Conservation (phyloP, 345 rosid species). For the Eutrema heterophyllum region DNA sequence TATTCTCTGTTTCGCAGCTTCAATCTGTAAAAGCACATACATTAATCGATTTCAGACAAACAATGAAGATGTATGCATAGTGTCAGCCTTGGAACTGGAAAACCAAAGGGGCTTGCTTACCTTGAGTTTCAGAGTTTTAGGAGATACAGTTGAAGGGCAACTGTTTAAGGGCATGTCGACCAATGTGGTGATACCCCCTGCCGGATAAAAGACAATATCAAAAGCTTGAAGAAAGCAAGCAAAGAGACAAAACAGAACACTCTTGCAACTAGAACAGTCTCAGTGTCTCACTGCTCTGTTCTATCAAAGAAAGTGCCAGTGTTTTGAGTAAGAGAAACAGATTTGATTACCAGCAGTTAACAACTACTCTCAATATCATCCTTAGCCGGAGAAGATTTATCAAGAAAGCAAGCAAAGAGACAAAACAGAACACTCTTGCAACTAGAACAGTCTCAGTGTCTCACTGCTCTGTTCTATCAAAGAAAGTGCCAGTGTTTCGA, state of each 20-base stretch:
- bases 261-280: not conserved
- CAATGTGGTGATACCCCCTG: constrained; percentile 92
- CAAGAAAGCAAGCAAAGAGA: not conserved
- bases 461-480: not conserved
- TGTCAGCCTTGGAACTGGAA: not conserved
- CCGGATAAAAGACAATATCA: not conserved
- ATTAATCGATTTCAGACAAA: constrained; percentile 2
- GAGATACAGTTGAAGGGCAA: constrained; percentile 72
- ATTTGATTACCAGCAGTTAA: constrained; percentile 51
- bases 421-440: not conserved
- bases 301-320: not conserved
- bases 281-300: not conserved
- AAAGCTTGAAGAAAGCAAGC: not conserved
- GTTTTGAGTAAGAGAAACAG: not conserved
- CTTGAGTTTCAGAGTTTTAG: constrained; percentile 79
- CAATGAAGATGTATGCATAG: not conserved
- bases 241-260: not conserved
- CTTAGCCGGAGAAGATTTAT: no score
- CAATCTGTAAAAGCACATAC: constrained; percentile 37
- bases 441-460: not conserved
- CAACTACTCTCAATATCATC: no score
- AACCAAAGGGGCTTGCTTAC: constrained; percentile 24
- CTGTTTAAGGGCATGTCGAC: constrained; percentile 93
- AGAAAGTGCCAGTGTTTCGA: not conserved
- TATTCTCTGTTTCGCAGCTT: constrained; percentile 80